Percentiles rank a stretch among this genome's conserved stretches.
These are phyloP conservation scores for Tuber aestivum DNA, from an alignment of 495 filamentous ascomycete species.

Conservation along the genomic window DNA sequence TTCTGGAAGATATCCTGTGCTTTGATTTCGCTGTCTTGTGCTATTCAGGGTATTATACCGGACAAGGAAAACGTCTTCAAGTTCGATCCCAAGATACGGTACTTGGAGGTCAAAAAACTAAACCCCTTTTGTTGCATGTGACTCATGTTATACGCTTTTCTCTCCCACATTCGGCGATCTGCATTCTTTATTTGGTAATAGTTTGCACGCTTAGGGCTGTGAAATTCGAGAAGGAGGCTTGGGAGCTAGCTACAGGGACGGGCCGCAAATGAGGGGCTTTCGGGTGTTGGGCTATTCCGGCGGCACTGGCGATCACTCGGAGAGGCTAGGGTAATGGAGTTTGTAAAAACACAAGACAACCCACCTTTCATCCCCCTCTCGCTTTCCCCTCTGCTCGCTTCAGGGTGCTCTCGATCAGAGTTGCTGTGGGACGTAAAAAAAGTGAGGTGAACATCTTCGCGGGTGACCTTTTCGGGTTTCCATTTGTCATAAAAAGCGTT, in stretches of 20 bases:
- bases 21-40: too few species aligned
- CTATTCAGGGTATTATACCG: too few species aligned
- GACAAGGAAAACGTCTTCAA: too few species aligned
- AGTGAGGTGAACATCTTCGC: not conserved
- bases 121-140: too few species aligned
- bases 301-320: not conserved
- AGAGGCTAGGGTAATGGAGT: not conserved
- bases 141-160: too few species aligned
- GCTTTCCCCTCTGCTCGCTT: not conserved
- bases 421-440: not conserved
- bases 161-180: too few species aligned
- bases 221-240: not conserved
- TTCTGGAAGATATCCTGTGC: too few species aligned
- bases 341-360: not conserved
- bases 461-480: conserved; percentile 7
- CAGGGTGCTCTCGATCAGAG: not conserved
- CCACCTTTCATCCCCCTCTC: not conserved
- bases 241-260: not conserved
- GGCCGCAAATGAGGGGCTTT: not conserved
- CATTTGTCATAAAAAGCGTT: conserved; percentile 29
- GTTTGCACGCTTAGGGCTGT: too few species aligned
- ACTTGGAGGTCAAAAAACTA: too few species aligned
- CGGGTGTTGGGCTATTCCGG: not conserved
- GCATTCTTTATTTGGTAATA: too few species aligned
- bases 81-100: too few species aligned